These are phyloP conservation scores for Serendipita indica DNA, from an alignment of 768 basidiomycete species.

Conservation along the genomic window DNA sequence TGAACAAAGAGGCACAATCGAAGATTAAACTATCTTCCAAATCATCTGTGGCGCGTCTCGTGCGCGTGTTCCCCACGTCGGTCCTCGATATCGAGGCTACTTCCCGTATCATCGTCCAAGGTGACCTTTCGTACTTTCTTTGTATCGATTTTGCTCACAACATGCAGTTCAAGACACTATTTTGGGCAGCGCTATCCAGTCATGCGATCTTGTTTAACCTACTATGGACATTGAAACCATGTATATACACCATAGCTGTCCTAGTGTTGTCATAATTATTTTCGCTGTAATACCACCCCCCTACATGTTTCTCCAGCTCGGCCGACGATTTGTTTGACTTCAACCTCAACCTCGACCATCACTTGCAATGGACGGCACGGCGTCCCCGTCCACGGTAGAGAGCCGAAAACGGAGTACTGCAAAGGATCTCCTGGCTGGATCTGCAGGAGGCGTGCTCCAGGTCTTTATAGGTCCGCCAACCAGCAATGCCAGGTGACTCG, in stretches of 20 bases:
- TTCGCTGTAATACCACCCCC: too few relatives aligned
- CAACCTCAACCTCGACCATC: too few relatives aligned
- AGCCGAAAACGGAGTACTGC: constrained; percentile 60
- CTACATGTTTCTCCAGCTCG: too few relatives aligned
- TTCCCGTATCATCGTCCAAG: background rate
- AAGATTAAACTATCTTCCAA: background rate
- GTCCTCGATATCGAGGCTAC: background rate
- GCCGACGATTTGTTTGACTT: too few relatives aligned
- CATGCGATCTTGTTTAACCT: too few relatives aligned
- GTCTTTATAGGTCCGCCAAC: constrained; percentile 78
- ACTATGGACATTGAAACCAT: too few relatives aligned
- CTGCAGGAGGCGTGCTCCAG: constrained; percentile 83
- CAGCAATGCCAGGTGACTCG: too few relatives aligned
- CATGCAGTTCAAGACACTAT: background rate
- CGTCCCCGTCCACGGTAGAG: too few relatives aligned
- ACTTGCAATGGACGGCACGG: too few relatives aligned
- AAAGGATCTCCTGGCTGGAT: constrained; percentile 81
- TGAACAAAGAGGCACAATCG: background rate
- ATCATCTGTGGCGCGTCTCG: background rate
- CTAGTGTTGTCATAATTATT: too few relatives aligned
- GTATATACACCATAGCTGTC: too few relatives aligned
- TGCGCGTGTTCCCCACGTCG: background rate
- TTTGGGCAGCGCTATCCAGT: background rate
- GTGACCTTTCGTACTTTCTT: background rate
- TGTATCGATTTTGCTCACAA: too few relatives aligned